Conservation (phyloP, 805 yeast genomes). For the Metschnikowia dekortorum region DNA sequence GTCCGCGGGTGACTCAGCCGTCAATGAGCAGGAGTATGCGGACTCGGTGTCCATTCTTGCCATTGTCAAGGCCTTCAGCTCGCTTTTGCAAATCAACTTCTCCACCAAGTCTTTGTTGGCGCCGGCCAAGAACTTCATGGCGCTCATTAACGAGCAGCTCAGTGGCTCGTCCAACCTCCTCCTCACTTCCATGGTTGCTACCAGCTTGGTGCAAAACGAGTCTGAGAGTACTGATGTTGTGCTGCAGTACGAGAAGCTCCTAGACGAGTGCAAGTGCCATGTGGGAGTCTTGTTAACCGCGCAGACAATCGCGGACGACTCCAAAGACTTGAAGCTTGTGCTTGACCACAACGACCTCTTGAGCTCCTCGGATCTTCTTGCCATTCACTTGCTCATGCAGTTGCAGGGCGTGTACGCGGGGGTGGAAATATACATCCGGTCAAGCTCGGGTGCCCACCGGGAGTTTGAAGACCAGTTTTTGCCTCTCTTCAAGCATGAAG, state of each 20-base stretch:
- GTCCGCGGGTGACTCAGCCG: conserved; percentile 21
- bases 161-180: conserved; percentile 24
- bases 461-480: conserved; percentile 16
- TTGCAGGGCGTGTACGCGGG: conserved; percentile 10
- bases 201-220: conserved; percentile 9
- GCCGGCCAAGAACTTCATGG: conserved; percentile 26
- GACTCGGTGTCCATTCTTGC: conserved; percentile 32
- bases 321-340: conserved; percentile 23
- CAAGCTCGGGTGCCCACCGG: conserved; percentile 9
- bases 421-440: conserved; percentile 11
- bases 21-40: conserved; percentile 22
- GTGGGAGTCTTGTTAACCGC: conserved; percentile 28
- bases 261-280: conserved; percentile 24
- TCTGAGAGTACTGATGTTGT: conserved; percentile 14
- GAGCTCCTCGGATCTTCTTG: conserved; percentile 31
- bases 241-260: conserved; percentile 23
- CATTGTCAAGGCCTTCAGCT: conserved; percentile 32
- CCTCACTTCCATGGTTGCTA: conserved; percentile 19
- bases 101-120: conserved; percentile 29
- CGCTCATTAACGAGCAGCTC: conserved; percentile 30
- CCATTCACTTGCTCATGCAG: conserved; percentile 24
- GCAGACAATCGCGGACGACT: conserved; percentile 4
- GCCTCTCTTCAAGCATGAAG: conserved; percentile 6
- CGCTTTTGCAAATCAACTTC: conserved; percentile 25
- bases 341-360: conserved; percentile 30